Conservation (phyloP, 2,329 filamentous ascomycete species). For the Davidsoniella virescens region DNA sequence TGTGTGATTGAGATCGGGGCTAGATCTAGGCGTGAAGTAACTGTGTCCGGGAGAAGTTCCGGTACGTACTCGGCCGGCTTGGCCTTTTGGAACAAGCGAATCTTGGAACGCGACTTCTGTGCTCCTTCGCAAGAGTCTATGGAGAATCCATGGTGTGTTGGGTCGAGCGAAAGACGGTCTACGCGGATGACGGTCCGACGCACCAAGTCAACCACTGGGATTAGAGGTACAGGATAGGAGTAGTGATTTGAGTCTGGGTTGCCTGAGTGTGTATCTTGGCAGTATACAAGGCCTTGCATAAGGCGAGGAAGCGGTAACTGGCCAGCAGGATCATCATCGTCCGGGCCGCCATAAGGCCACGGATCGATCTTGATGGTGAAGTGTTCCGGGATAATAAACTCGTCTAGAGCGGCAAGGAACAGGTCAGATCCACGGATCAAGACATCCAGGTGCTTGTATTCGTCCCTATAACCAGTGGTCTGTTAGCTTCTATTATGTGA, state of each 20-base stretch:
- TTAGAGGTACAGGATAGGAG: constrained; percentile 41
- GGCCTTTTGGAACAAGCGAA: constrained; percentile 28
- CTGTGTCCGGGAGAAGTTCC: constrained; percentile 31
- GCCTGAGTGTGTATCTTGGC: constrained; percentile 25
- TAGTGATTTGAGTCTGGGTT: constrained; percentile 46
- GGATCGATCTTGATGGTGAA: constrained; percentile 30
- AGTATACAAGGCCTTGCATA: constrained; percentile 36
- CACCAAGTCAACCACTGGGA: constrained; percentile 40
- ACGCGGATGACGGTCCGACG: constrained; percentile 39
- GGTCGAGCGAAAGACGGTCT: constrained; percentile 37
- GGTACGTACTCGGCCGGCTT: constrained; percentile 30
- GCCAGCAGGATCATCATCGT: constrained; percentile 22
- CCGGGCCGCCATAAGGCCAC: constrained; percentile 49
- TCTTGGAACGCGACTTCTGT: constrained; percentile 14
- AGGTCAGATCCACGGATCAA: constrained; percentile 26
- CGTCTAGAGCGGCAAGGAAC: constrained; percentile 30
- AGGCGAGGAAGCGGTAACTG: constrained; percentile 21
- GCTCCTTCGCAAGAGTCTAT: constrained; percentile 1
- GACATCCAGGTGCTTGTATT: constrained; percentile 26
- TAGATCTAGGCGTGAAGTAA: constrained; percentile 28
- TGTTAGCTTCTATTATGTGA: not conserved
- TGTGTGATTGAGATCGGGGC: constrained; percentile 62
- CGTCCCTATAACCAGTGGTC: constrained; percentile 18
- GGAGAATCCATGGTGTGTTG: constrained; percentile 26
- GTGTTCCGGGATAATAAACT: constrained; percentile 28